Evolutionary conservation across 495 filamentous ascomycete genomes (phyloP), one percentile per base, ranked within the genome.

Genomic region (Lasiosphaeria miniovina): DNA sequence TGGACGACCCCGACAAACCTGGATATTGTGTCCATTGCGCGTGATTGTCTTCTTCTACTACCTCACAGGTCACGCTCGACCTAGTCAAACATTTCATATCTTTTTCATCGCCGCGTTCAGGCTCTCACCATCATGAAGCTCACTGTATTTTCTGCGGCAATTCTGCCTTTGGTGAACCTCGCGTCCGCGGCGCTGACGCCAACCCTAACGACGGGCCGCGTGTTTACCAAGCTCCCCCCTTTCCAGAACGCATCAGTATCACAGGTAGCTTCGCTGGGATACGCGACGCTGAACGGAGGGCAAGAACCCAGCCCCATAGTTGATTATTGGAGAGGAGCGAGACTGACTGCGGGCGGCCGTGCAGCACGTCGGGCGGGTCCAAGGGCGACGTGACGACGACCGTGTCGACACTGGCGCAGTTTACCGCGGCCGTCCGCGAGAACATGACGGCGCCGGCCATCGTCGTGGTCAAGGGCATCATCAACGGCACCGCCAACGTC

Each of bases 341-440:
- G 2, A 12, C 7, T 46, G 36, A 32, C 17, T 31, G 0, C 14
- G 6, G 36, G 5, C 3, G 31, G 24, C 9, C 36, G 24, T 8
- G 1, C 31, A 56, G 55, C 1, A 58, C 55, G 0, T 40, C 75
- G n/a, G 85, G 85, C 40, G 85, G 86, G 55, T 68, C 74, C 36
- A 82, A 83, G 12, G 86, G 84, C 54, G 80, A 75, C 2, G 84
- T 80, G 6, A 83, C 80, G 10, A 85, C 82, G 10, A 85, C 82
- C 8, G 86, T 87, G 52, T 82, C 82, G 2, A 79, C 79, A 3
- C 81, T 83, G 35, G 79, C 81, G 31, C 71, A 74, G 34, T 80
- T 86, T 64, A 76, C 75, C 2, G 65, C 74, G 0, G 84, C 82
- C 17, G 82, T 80, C 49, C 62, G 61, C 1, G 74, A 76, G 55